A percentile compares a stretch with the other conserved stretches of the same genome.
Evolutionary conservation across 106 monocot species (phyloP).

Genomic region (Alisma plantagoaquatica): DNA sequence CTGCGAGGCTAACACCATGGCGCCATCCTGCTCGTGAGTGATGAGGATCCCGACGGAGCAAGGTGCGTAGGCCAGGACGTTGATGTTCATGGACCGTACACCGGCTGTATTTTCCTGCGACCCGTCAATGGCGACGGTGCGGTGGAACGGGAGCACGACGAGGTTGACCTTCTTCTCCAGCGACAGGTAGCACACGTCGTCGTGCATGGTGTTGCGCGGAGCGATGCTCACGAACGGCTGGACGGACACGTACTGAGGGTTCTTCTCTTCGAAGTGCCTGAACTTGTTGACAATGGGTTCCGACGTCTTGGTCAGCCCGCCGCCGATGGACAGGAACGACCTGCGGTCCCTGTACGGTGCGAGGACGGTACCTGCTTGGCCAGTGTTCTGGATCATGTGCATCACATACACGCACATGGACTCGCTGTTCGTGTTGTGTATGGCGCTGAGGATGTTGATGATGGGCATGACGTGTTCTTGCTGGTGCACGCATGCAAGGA

Average conservation of each 20-base stretch:
- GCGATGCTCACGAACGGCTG: slow-evolving; percentile 10
- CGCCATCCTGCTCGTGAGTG: background rate
- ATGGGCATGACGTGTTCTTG: slow-evolving; percentile 4
- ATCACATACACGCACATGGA: slow-evolving; percentile 9
- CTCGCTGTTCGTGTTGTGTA: background rate
- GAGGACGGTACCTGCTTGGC: slow-evolving; percentile 2
- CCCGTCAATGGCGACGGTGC: background rate
- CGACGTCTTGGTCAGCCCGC: background rate
- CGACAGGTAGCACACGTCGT: slow-evolving; percentile 10
- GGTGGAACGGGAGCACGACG: slow-evolving; percentile 3
- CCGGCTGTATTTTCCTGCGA: background rate
- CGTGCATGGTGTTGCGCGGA: slow-evolving; percentile 18
- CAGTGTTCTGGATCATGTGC: background rate
- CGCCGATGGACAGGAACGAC: slow-evolving; percentile 12
- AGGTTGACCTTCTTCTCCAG: slow-evolving; percentile 9
- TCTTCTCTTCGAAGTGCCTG: too few relatives aligned
- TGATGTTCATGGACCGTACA: slow-evolving; percentile 10
- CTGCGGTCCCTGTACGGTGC: slow-evolving; percentile 13
- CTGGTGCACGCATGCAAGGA: slow-evolving; percentile 5
- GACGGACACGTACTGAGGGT: too few relatives aligned
- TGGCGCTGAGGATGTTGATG: slow-evolving; percentile 1
- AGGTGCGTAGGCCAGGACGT: slow-evolving; percentile 9
- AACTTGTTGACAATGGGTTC: background rate
- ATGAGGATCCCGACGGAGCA: slow-evolving; percentile 26
- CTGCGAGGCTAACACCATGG: background rate